phyloP scores from a whole-genome alignment of 2,329 filamentous ascomycete species.

The Torrubiella hemipterigena region DNA sequence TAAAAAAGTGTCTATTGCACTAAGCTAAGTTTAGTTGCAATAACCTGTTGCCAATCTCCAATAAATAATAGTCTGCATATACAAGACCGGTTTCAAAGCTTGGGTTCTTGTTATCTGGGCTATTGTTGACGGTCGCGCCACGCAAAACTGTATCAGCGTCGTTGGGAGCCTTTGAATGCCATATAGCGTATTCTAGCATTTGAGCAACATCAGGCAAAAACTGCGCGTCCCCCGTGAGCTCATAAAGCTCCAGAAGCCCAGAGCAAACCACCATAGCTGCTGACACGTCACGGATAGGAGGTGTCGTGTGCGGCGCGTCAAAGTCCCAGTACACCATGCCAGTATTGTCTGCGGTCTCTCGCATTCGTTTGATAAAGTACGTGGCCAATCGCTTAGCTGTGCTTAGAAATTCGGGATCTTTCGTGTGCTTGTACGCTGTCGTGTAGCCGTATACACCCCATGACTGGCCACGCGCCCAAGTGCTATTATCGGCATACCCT shows the following conservation, averaged over 20 bases:
- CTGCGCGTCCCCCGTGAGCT: conserved; percentile 4
- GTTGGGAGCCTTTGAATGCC: conserved; percentile 1
- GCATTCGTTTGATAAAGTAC: conserved; percentile 6
- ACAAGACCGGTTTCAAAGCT: conserved; percentile 5
- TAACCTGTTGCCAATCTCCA: conserved; percentile 6
- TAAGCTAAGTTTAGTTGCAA: conserved; percentile 17
- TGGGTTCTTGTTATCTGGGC: conserved; percentile 3
- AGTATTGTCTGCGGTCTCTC: conserved; percentile 1
- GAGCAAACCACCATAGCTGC: conserved; percentile 7
- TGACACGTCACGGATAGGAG: conserved; percentile 4
- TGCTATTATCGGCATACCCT: conserved; percentile 5
- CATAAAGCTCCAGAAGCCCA: conserved; percentile 5
- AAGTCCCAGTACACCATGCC: conserved; percentile 7
- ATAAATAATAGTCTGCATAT: conserved; percentile 8
- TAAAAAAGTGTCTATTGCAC: no score
- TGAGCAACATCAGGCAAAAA: conserved; percentile 5
- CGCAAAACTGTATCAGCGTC: conserved; percentile 5
- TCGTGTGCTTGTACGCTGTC: conserved; percentile 5
- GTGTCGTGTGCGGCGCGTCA: conserved; percentile 9
- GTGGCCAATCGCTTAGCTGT: conserved; percentile 1
- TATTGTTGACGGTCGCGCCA: conserved; percentile 8
- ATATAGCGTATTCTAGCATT: conserved; percentile 4
- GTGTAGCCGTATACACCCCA: conserved; percentile 7
- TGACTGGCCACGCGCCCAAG: conserved; percentile 7
- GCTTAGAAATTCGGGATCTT: conserved; percentile 5